Base-by-base conservation (phyloP, 345 rosid species). In the Tarenaya hassleriana region DNA sequence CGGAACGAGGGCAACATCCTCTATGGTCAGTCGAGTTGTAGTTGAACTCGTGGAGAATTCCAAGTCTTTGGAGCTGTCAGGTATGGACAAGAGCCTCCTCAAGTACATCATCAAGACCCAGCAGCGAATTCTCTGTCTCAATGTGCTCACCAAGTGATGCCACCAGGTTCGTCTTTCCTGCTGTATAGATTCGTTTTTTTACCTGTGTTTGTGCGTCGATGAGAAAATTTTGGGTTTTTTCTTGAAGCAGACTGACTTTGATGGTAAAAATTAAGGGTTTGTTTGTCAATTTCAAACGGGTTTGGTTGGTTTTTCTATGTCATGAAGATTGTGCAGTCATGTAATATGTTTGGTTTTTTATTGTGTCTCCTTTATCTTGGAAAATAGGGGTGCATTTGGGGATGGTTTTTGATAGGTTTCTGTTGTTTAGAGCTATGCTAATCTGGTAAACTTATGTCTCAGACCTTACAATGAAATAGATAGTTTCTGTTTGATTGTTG, bases 141-240 rank as follows among this genome's bases (percentile, higher is more conserved):
- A 80, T 75, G 95, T 88, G 20, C 87, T 88, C 11, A 82, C 97
- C 31, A 86, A 94, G 69, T 94, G 99, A 97, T 94, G 97, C 68
- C 85, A 85, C 68, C 99, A 94, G 97, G 99, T 88, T 20, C 55
- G 64, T 49, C 24, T 17, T 9, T 14, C 27, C 9, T 35, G 53
- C 49, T 40, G 5, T 7, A 38, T 21, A 37, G 2, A 2, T 16
- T 2, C 9, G 17, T 43, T 14, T 12, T 43, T 40, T 37, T 16
- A 32, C 40, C 39, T 50, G 45, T 16, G 15, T 50, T 44, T 27
- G 34, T 47, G 46, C 38, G 56, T 18, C 7, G 5, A 18, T 9
- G 48, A 35, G 34, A 60, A 46, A 58, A 55, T 58, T 44, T 0
- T 38, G 40, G 58, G 50, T n/a, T 61, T 66, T 66, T 24, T 34